Base-by-base conservation (phyloP, 768 basidiomycete species). In the Suillus variegatus region DNA sequence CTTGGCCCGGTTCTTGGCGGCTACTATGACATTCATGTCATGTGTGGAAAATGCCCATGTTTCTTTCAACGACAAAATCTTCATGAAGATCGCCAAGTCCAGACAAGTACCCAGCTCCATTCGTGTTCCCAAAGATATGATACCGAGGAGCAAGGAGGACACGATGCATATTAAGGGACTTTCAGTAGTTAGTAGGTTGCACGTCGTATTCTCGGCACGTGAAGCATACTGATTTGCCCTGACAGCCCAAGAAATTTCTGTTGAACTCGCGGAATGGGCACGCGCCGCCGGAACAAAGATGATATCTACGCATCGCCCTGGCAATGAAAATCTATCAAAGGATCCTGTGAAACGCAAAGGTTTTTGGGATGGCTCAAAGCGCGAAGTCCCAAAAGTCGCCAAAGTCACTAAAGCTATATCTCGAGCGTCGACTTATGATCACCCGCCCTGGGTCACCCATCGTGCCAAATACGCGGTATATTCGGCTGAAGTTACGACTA, bases 191-290 rank as follows among this genome's bases (percentile, higher is more conserved):
- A 60, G 57, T 60, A 40, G 13, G 57, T 60, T 18, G 18, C 25
- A 41, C 9, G 16, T 28, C 20, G 18, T 9, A 16, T 60, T 43
- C 41, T 41, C 6, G 12, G 10, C n/a, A n/a, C 18, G 10, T 10
- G 22, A 40, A 10, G 40, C 16, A 18, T 28, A 47, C 49, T 66
- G 28, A 64, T 22, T 36, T 18, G 47, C 41, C 65, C 35, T 16
- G 63, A 36, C 55, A 88, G 91, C 89, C 16, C 81, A 96, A 36
- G 82, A 86, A 61, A 93, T 98, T 66, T 85, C 84, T 62, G 92
- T 93, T 0, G 86, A 89, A 63, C 85, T 94, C 20, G 88, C 92
- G 78, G 82, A 85, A 70, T 88, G 86, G 85, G 87, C 91, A 4
- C 91, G 91, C 74, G 79, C 81, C 20, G 85, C 86, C 4, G 88